Evolutionary conservation across 306 rosid species (phyloP), one percentile per base, ranked within the genome.

Genomic region (Ziziphus jujuba): DNA sequence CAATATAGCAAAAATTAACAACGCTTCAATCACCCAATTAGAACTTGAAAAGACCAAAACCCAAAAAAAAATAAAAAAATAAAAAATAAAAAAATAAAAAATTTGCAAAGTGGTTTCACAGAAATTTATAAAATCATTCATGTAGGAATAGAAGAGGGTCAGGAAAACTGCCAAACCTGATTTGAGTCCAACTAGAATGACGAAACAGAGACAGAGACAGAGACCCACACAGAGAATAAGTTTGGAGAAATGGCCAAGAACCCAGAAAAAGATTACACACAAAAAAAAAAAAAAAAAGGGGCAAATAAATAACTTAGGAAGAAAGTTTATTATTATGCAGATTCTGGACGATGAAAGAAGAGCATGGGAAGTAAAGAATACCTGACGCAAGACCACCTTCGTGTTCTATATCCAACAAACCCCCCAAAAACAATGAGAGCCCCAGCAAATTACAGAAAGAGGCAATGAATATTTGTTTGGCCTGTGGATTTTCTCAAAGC

Each of bases 341-440:
- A 78, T 61, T 78, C 72, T 56, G 52, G 71, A 63, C 15, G 63
- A 55, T 2, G 57, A 53, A 63, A 66, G 79, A 61, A 73, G 65
- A 15, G 44, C 38, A 20, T 23, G 38, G 11, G 79, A 84, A 84
- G 87, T 45, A 77, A 87, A 45, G 81, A 84, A 84, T 81, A 73
- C 43, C 59, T 17, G 56, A 44, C 22, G 11, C 40, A 55, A 52
- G 72, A 72, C 13, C 59, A 14, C 55, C n/a, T 44, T 61, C 44
- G 57, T 62, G 17, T 24, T 25, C 22, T 24, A 49, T 2, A n/a
- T 3, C 16, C 5, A 36, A 16, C 13, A 5, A 59, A 20, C 47
- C 63, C 64, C 40, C 36, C 63, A 59, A 45, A 4, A 59, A 15
- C 24, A 35, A 22, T 48, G 47, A 63, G 10, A 44, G n/a, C n/a